These are phyloP conservation scores for Sanghuangporus weigelae DNA, from an alignment of 1,284 basidiomycete species.

Conservation along the genomic window DNA sequence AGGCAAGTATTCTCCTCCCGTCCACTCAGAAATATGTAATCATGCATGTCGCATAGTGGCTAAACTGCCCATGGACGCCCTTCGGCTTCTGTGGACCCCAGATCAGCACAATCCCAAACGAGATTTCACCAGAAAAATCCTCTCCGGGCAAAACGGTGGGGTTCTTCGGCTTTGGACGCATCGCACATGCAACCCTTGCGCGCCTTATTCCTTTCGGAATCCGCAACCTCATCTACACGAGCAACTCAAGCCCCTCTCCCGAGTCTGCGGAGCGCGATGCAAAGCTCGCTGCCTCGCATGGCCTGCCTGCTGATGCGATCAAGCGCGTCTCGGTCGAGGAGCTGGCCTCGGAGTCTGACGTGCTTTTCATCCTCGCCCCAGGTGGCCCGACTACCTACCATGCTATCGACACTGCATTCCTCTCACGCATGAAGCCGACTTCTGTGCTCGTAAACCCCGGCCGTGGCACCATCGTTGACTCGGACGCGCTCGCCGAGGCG, in stretches of 20 bases:
- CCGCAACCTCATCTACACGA: constrained; percentile 61
- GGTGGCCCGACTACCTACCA: constrained; percentile 72
- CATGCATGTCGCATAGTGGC: constrained; percentile 38
- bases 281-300: constrained; percentile 41
- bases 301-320: constrained; percentile 41
- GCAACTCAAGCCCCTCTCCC: constrained; percentile 38
- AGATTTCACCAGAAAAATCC: constrained; percentile 37
- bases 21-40: neutral
- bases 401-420: constrained; percentile 66
- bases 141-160: constrained; percentile 45
- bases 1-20: constrained; percentile 33
- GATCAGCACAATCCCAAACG: constrained; percentile 42
- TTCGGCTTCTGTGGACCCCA: constrained; percentile 79
- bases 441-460: constrained; percentile 79
- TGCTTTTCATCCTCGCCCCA: constrained; percentile 81
- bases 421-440: constrained; percentile 81
- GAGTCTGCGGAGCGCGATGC: constrained; percentile 43
- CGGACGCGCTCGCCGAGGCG: constrained; percentile 80
- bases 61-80: constrained; percentile 71
- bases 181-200: constrained; percentile 74
- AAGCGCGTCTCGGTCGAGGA: constrained; percentile 55
- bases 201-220: constrained; percentile 78
- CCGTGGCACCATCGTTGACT: constrained; percentile 83
- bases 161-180: constrained; percentile 93
- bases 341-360: constrained; percentile 72